phyloP scores from a whole-genome alignment of 305 asterid genomes.

The Solanum aculeatissimum region DNA sequence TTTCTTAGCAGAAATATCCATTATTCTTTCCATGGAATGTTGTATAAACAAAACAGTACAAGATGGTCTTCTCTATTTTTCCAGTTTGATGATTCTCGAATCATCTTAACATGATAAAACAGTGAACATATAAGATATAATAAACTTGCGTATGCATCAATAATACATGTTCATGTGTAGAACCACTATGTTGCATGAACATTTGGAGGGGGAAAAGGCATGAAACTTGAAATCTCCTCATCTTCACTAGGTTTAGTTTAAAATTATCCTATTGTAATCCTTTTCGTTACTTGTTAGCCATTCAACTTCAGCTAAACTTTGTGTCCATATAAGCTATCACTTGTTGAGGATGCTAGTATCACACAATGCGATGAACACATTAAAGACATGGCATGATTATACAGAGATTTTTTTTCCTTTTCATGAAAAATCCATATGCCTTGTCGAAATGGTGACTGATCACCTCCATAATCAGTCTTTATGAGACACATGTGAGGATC shows the following conservation, averaged over 20 bases:
- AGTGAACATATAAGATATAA: neutral
- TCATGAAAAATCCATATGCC: neutral
- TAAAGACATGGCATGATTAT: neutral
- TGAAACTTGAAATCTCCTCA: neutral
- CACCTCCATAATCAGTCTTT: neutral
- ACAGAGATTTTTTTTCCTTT: neutral
- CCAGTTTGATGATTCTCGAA: neutral
- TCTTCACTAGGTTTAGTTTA: neutral
- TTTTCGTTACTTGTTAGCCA: neutral
- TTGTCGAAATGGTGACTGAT: neutral
- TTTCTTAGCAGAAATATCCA: neutral
- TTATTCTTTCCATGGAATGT: neutral
- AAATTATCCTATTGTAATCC: neutral
- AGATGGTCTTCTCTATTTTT: neutral
- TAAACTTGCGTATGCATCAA: neutral
- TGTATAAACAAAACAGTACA: neutral
- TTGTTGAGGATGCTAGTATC: neutral
- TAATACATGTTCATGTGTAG: neutral
- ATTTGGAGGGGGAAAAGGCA: neutral
- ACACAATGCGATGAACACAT: neutral
- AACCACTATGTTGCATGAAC: neutral
- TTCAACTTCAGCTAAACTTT: neutral
- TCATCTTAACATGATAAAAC: neutral
- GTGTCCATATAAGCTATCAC: neutral
- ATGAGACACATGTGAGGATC: neutral